Conservation (phyloP, 768 basidiomycete species). For the Leccinum sublutescens region DNA sequence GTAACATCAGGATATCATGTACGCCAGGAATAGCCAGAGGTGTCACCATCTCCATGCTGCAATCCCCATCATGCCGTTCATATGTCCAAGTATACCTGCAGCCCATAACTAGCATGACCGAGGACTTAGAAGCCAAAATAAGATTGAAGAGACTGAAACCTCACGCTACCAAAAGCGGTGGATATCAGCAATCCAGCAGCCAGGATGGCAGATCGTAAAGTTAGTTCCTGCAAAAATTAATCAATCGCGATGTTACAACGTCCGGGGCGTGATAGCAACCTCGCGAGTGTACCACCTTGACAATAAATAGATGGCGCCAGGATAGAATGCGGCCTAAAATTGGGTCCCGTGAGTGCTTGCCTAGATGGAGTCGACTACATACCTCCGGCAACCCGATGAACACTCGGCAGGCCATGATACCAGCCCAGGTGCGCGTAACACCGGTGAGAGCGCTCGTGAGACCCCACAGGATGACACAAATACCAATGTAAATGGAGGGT, state of each 20-base stretch:
- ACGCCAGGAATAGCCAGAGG: background rate
- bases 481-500: slow-evolving; percentile 38
- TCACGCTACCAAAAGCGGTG: slow-evolving; percentile 64
- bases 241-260: background rate
- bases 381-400: background rate
- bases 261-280: background rate
- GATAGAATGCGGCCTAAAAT: slow-evolving; percentile 57
- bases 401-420: background rate
- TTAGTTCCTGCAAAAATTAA: slow-evolving; percentile 46
- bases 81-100: slow-evolving; percentile 64
- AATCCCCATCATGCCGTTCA: slow-evolving; percentile 68
- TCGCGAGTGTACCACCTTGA: slow-evolving; percentile 27
- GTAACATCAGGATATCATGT: background rate
- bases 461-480: background rate
- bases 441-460: background rate
- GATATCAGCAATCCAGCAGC: slow-evolving; percentile 58
- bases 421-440: background rate
- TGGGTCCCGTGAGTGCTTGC: slow-evolving; percentile 30
- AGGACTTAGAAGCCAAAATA: background rate
- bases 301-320: slow-evolving; percentile 47
- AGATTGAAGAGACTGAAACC: slow-evolving; percentile 14
- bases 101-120: slow-evolving; percentile 52
- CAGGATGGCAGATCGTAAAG: slow-evolving; percentile 60
- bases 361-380: slow-evolving; percentile 27
- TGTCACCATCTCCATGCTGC: slow-evolving; percentile 68